These are phyloP conservation scores for Kregervanrija fluxuum DNA, from an alignment of 805 yeast species.

Conservation along the genomic window DNA sequence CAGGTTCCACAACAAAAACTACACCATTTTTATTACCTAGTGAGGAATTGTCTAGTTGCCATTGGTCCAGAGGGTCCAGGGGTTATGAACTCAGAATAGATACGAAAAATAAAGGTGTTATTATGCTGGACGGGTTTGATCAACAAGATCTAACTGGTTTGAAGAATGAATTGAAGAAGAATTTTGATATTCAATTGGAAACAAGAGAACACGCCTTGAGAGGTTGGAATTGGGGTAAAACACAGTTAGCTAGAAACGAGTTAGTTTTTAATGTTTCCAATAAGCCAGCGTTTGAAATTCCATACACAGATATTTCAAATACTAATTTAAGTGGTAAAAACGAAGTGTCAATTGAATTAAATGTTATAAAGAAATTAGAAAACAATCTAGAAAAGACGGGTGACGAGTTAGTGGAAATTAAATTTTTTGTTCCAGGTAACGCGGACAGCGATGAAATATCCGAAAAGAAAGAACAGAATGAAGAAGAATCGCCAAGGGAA, in stretches of 20 bases:
- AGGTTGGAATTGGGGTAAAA: slow-evolving; percentile 99
- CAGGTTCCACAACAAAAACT: slow-evolving; percentile 42
- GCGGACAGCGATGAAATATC: slow-evolving; percentile 35
- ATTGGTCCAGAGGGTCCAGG: slow-evolving; percentile 91
- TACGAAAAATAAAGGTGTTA: slow-evolving; percentile 81
- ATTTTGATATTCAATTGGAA: slow-evolving; percentile 68
- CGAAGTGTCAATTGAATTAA: slow-evolving; percentile 88
- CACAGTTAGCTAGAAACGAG: slow-evolving; percentile 89
- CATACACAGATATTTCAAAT: slow-evolving; percentile 72
- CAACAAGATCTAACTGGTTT: slow-evolving; percentile 71
- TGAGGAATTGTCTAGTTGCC: slow-evolving; percentile 69
- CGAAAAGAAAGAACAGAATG: slow-evolving; percentile 19
- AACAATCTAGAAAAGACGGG: slow-evolving; percentile 64
- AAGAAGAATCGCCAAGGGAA: slow-evolving; percentile 4
- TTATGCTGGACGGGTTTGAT: slow-evolving; percentile 88
- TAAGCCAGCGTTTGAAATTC: slow-evolving; percentile 87
- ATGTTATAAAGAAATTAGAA: slow-evolving; percentile 35
- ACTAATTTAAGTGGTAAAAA: slow-evolving; percentile 85
- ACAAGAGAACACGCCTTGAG: slow-evolving; percentile 84
- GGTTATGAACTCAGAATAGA: slow-evolving; percentile 87
- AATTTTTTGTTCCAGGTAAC: slow-evolving; percentile 89
- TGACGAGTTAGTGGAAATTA: slow-evolving; percentile 91
- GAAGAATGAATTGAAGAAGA: slow-evolving; percentile 75
- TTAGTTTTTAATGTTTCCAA: slow-evolving; percentile 78
- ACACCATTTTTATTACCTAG: slow-evolving; percentile 87